These are phyloP conservation scores for Ceratocystis huliohia DNA, from an alignment of 2,329 filamentous ascomycete species.

Conservation along the genomic window DNA sequence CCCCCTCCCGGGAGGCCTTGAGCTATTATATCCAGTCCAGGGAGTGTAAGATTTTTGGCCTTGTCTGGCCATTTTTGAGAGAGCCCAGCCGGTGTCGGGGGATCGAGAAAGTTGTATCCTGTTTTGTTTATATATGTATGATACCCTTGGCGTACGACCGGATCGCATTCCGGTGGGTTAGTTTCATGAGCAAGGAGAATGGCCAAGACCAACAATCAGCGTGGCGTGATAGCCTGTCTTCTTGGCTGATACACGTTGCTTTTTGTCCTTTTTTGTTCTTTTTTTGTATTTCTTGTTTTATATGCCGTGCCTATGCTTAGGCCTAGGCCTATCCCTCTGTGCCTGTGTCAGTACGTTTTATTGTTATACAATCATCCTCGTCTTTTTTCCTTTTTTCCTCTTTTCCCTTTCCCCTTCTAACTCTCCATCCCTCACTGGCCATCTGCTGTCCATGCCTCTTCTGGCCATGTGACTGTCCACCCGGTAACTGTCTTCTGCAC, in stretches of 20 bases:
- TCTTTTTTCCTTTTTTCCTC: not conserved
- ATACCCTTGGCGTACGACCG: conserved; percentile 1
- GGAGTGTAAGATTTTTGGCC: too few species aligned
- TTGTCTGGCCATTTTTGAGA: too few species aligned
- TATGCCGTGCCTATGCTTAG: not conserved
- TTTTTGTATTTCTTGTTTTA: not conserved
- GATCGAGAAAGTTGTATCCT: not conserved
- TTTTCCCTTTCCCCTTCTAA: not conserved
- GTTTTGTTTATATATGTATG: conserved; percentile 8
- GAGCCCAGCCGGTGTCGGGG: too few species aligned
- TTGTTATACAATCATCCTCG: too few species aligned
- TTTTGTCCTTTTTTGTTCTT: not conserved
- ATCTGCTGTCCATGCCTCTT: conserved; percentile 24
- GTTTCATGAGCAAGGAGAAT: not conserved
- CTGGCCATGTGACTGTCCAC: conserved; percentile 57
- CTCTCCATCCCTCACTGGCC: not conserved
- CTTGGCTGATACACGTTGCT: not conserved
- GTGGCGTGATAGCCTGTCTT: not conserved
- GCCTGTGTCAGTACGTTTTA: too few species aligned
- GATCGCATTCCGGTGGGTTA: not conserved
- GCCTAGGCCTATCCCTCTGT: too few species aligned
- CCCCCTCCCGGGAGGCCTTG: too few species aligned
- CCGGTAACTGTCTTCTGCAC: conserved; percentile 73
- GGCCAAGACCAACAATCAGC: not conserved
- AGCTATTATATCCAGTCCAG: too few species aligned